phyloP scores from a whole-genome alignment of 1,139 yeast genomes.

The Protomyces macrosporus region DNA sequence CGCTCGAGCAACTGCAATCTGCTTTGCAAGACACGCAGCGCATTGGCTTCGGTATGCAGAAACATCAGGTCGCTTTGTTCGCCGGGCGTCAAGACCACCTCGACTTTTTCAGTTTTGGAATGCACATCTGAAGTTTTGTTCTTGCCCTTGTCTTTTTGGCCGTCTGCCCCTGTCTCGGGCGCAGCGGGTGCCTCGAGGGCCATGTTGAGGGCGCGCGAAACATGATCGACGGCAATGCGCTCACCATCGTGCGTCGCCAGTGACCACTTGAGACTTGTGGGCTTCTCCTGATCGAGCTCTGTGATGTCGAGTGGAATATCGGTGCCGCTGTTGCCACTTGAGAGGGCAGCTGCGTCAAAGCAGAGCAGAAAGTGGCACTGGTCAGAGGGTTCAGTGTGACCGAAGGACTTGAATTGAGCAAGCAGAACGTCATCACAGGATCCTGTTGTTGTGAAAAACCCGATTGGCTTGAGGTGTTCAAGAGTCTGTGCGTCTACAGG shows the following conservation, averaged over 20 bases:
- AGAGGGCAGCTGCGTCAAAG: background rate
- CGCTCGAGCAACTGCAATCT: background rate
- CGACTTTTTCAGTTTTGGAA: background rate
- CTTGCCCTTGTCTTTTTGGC: too few species aligned
- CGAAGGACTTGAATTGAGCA: too few species aligned
- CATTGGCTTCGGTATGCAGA: slow-evolving; percentile 7
- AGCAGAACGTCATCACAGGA: background rate
- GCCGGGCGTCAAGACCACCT: background rate
- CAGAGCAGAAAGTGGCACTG: background rate
- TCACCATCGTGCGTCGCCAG: slow-evolving; percentile 19
- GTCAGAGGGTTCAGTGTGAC: background rate
- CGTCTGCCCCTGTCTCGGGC: too few species aligned
- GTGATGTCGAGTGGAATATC: slow-evolving; percentile 12
- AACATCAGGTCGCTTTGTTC: background rate
- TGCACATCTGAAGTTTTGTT: too few species aligned
- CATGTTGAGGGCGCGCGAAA: slow-evolving; percentile 2
- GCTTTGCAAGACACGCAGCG: slow-evolving; percentile 2
- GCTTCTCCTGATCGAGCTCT: background rate
- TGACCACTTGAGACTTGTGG: background rate
- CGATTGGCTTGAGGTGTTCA: slow-evolving; percentile 4
- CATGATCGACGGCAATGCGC: slow-evolving; percentile 20
- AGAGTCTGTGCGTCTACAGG: slow-evolving; percentile 12
- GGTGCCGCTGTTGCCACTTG: background rate
- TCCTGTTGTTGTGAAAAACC: background rate
- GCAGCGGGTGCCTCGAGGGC: background rate